These are phyloP conservation scores for Russula sp. DNA, from an alignment of 768 basidiomycete species.

Conservation along the genomic window DNA sequence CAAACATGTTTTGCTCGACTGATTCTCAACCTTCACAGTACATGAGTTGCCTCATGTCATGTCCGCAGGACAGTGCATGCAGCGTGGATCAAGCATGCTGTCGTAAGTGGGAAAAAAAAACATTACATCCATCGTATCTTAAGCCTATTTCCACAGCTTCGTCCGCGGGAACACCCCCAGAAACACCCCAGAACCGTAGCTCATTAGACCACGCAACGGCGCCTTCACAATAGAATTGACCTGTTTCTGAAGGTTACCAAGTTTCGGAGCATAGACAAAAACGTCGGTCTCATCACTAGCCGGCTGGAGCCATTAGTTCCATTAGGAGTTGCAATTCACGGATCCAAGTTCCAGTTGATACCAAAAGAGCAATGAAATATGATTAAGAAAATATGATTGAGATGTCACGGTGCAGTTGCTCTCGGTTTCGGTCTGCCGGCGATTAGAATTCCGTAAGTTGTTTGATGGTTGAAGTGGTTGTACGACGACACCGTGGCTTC, in stretches of 20 bases:
- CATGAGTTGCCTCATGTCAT: slow-evolving; percentile 62
- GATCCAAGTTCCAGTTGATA: neutral
- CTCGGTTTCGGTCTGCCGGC: too few species aligned
- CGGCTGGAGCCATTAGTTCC: neutral
- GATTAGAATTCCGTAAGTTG: too few species aligned
- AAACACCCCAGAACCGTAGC: slow-evolving; percentile 4
- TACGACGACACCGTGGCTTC: too few species aligned
- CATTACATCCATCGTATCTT: neutral
- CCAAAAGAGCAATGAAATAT: neutral
- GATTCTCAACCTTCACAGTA: slow-evolving; percentile 39
- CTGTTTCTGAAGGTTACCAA: neutral
- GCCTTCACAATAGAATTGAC: neutral
- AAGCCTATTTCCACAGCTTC: slow-evolving; percentile 10
- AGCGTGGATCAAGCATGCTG: slow-evolving; percentile 74
- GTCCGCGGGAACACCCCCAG: slow-evolving; percentile 4
- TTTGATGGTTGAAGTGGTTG: too few species aligned
- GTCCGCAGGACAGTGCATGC: slow-evolving; percentile 62
- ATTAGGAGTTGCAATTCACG: neutral
- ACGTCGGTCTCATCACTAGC: neutral
- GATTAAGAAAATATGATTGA: too few species aligned
- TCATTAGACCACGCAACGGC: neutral
- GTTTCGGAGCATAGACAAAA: neutral
- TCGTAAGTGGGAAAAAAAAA: slow-evolving; percentile 43
- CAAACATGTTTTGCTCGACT: neutral
- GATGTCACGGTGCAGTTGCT: too few species aligned